These are phyloP conservation scores for Thermochaetoides dissita DNA, from an alignment of 2,329 filamentous ascomycete genomes.

Conservation along the genomic window DNA sequence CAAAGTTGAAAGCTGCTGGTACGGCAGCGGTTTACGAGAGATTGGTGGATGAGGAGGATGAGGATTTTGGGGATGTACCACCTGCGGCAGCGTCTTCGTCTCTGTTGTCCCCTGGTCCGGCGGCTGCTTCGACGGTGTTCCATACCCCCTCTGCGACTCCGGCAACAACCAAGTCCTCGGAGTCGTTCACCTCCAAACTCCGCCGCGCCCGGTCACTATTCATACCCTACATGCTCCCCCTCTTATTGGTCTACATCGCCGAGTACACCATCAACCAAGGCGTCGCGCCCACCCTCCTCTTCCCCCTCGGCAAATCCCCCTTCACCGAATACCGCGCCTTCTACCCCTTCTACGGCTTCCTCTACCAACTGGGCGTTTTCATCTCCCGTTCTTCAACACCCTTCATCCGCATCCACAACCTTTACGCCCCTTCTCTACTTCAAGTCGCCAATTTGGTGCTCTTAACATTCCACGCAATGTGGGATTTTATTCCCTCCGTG, in stretches of 20 bases:
- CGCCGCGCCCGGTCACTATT: slow-evolving; percentile 56
- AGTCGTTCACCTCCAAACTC: slow-evolving; percentile 37
- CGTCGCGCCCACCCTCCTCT: slow-evolving; percentile 77
- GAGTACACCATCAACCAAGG: slow-evolving; percentile 98
- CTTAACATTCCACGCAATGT: slow-evolving; percentile 62
- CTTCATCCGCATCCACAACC: slow-evolving; percentile 63
- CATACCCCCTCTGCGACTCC: too few relatives aligned
- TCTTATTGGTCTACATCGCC: slow-evolving; percentile 83
- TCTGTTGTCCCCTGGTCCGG: slow-evolving; percentile 31
- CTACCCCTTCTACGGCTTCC: slow-evolving; percentile 86
- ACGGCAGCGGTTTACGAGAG: slow-evolving; percentile 21
- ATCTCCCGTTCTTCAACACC: slow-evolving; percentile 83
- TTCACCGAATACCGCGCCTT: slow-evolving; percentile 74
- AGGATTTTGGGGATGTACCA: slow-evolving; percentile 21
- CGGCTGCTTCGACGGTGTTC: slow-evolving; percentile 27
- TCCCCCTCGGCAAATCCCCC: slow-evolving; percentile 61
- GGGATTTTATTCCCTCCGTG: slow-evolving; percentile 69
- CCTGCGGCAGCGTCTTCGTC: slow-evolving; percentile 31
- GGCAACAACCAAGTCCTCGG: slow-evolving; percentile 10
- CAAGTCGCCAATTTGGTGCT: slow-evolving; percentile 66
- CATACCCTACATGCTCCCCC: slow-evolving; percentile 72
- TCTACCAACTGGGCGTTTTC: slow-evolving; percentile 93
- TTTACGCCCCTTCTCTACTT: slow-evolving; percentile 72
- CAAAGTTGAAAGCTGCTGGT: slow-evolving; percentile 36
- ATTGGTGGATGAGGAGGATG: slow-evolving; percentile 22